Percentiles rank a stretch among this genome's conserved stretches.
Conservation (phyloP, 805 yeast genomes). For the Wickerhamomyces strasburgensis region DNA sequence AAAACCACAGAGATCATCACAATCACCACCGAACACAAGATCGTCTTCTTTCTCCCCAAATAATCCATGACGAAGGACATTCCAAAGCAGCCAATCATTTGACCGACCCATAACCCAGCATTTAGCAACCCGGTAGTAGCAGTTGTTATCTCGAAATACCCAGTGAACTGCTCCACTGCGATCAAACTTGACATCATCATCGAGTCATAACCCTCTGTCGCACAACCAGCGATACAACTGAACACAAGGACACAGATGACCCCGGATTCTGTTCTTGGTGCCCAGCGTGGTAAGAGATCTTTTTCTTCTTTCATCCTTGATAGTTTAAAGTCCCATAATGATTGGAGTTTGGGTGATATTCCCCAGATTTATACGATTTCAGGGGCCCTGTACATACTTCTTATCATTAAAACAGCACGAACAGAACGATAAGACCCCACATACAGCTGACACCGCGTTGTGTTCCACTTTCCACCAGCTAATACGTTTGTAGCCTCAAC, state of each 20-base stretch:
- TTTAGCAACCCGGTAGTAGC: slow-evolving; percentile 9
- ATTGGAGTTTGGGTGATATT: too few relatives aligned
- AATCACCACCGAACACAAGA: slow-evolving; percentile 1
- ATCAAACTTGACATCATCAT: slow-evolving; percentile 15
- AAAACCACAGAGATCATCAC: slow-evolving; percentile 7
- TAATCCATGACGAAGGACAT: slow-evolving; percentile 6
- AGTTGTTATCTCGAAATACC: slow-evolving; percentile 6
- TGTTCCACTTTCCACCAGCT: too few relatives aligned
- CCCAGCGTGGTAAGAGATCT: slow-evolving; percentile 3
- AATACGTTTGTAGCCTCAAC: too few relatives aligned
- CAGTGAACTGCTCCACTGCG: slow-evolving; percentile 12
- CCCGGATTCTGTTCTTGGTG: slow-evolving; percentile 4
- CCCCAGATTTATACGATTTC: too few relatives aligned
- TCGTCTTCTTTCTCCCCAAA: slow-evolving; percentile 12
- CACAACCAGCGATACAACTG: slow-evolving; percentile 10
- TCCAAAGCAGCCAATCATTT: slow-evolving; percentile 1
- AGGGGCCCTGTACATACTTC: too few relatives aligned
- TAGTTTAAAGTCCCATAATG: too few relatives aligned
- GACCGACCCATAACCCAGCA: slow-evolving; percentile 14
- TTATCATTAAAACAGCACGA: too few relatives aligned
- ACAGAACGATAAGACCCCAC: too few relatives aligned
- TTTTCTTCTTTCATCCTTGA: too few relatives aligned
- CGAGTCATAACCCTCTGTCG: slow-evolving; percentile 12
- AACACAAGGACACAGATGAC: slow-evolving; percentile 3
- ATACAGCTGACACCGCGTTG: too few relatives aligned